These are phyloP conservation scores for Nepenthes gracilis DNA, from an alignment of 148 eudicot genomes.

Conservation along the genomic window DNA sequence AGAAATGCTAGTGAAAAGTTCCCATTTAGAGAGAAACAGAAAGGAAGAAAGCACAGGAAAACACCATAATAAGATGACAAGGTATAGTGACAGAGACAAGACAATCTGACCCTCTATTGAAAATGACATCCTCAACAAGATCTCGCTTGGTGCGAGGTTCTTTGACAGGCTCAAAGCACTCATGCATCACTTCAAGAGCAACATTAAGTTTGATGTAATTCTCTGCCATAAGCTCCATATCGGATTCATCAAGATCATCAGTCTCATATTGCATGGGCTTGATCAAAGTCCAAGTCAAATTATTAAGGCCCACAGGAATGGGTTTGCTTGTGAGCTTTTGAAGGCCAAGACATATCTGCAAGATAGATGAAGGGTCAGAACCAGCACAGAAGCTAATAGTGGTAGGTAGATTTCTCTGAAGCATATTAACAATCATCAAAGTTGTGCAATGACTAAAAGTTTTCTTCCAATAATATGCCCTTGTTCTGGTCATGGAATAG, in stretches of 20 bases:
- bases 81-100: too few species aligned
- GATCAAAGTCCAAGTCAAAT: conserved; percentile 64
- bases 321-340: conserved; percentile 52
- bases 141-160: conserved; percentile 61
- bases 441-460: too few species aligned
- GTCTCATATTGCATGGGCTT: conserved; percentile 28
- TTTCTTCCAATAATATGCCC: too few species aligned
- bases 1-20: too few species aligned
- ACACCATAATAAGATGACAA: too few species aligned
- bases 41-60: too few species aligned
- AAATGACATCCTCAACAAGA: conserved; percentile 79
- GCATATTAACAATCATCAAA: too few species aligned
- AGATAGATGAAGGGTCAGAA: conserved; percentile 2
- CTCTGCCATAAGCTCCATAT: conserved; percentile 27
- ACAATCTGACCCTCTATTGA: conserved; percentile 49
- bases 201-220: conserved; percentile 54
- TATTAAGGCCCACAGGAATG: conserved; percentile 44
- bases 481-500: too few species aligned
- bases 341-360: conserved; percentile 64
- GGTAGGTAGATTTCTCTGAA: background rate
- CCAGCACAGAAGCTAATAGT: conserved; percentile 6
- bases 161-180: conserved; percentile 83
- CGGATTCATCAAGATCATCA: conserved; percentile 18
- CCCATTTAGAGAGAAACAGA: too few species aligned
- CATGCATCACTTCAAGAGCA: conserved; percentile 85